phyloP scores from a whole-genome alignment of 2,329 filamentous ascomycete genomes.

The Lecanicillium sp. region DNA sequence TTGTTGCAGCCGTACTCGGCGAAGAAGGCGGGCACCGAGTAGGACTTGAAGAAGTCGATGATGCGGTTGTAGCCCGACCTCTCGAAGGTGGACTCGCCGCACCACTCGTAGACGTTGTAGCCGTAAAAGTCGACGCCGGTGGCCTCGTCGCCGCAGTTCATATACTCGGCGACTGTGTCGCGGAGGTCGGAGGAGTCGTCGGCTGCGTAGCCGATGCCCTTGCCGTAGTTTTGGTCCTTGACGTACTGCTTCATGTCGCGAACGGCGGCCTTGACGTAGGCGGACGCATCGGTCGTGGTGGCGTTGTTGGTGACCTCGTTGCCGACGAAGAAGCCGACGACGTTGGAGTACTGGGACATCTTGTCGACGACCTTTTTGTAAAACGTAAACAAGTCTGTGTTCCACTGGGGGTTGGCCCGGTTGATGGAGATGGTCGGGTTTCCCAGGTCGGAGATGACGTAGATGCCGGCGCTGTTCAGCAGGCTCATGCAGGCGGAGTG shows the following conservation, averaged over 20 bases:
- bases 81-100: constrained; percentile 72
- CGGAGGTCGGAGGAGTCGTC: constrained; percentile 86
- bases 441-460: constrained; percentile 86
- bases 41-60: constrained; percentile 79
- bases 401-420: constrained; percentile 73
- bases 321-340: constrained; percentile 95
- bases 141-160: constrained; percentile 71
- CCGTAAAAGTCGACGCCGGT: constrained; percentile 91
- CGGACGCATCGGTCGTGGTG: constrained; percentile 84
- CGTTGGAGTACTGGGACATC: constrained; percentile 78
- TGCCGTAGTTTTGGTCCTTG: constrained; percentile 70
- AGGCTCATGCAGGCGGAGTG: constrained; percentile 81
- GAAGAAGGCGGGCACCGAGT: constrained; percentile 94
- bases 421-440: constrained; percentile 80
- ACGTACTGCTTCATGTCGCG: constrained; percentile 96
- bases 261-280: constrained; percentile 95
- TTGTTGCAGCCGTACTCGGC: constrained; percentile 97
- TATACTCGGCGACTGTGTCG: constrained; percentile 78
- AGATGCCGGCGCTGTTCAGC: constrained; percentile 82
- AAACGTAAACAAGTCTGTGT: constrained; percentile 67
- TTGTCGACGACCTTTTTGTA: constrained; percentile 82
- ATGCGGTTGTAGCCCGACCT: constrained; percentile 75
- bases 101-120: constrained; percentile 99
- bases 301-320: constrained; percentile 91
- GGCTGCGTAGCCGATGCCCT: constrained; percentile 92